Percentiles rank a stretch among this genome's conserved stretches.
Evolutionary conservation across 352 stramenopile genomes (phyloP).

Genomic region (Globisporangium carolinianum): DNA sequence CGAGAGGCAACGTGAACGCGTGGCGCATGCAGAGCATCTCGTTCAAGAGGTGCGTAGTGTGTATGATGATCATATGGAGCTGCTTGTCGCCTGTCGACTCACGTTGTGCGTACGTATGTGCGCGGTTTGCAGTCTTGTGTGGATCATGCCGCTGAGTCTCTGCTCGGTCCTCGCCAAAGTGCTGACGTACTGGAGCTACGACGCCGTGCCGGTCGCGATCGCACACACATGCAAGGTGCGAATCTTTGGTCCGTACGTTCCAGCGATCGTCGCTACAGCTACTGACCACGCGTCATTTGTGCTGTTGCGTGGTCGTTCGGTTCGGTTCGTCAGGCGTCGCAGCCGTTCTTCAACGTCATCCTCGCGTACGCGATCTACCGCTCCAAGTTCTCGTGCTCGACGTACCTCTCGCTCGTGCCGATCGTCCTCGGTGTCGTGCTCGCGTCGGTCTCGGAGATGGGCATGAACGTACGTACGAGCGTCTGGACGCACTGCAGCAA

Average conservation of each 20-base stretch:
- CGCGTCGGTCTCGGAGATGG: conserved; percentile 82
- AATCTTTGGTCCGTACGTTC: conserved; percentile 1
- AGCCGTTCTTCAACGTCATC: conserved; percentile 85
- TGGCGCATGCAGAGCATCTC: conserved; percentile 65
- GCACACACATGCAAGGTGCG: conserved; percentile 72
- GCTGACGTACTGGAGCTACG: conserved; percentile 87
- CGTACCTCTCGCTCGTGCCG: conserved; percentile 73
- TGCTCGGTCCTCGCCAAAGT: conserved; percentile 77
- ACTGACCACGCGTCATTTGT: too few relatives aligned
- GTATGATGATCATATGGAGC: too few relatives aligned
- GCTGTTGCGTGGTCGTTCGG: too few relatives aligned
- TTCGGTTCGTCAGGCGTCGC: conserved; percentile 33
- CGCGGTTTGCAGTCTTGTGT: conserved; percentile 38
- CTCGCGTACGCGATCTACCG: conserved; percentile 67
- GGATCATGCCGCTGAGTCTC: conserved; percentile 74
- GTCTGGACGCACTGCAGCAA: conserved; percentile 16
- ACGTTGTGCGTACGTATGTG: conserved; percentile 1
- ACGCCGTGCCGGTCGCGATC: conserved; percentile 76
- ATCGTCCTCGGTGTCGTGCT: conserved; percentile 80
- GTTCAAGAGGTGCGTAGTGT: conserved; percentile 22
- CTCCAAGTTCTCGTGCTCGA: conserved; percentile 62
- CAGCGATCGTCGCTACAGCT: too few relatives aligned
- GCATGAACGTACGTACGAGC: conserved; percentile 47
- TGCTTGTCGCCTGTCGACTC: background rate
- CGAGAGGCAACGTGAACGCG: conserved; percentile 25